Evolutionary conservation across 805 yeast genomes (phyloP), one percentile per base, ranked within the genome.

Genomic region (Saturnispora bothae): DNA sequence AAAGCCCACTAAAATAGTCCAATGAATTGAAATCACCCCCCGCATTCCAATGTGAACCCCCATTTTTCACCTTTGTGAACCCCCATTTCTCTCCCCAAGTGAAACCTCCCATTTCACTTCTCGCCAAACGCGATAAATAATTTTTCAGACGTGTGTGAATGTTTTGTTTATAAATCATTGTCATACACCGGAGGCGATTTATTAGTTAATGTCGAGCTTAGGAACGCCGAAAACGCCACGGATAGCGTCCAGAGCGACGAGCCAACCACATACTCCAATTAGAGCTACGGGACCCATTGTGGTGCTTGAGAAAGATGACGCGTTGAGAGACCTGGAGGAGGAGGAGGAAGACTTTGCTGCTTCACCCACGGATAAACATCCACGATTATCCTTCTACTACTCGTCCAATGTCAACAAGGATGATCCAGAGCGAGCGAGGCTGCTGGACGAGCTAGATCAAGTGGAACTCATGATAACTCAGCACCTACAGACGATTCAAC

Each of bases 381-480:
- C 50, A 13, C 48, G 61, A 39, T 40, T 49, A 21, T 56, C 61
- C 10, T 56, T 56, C 37, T 53, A 51, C 34, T 56, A 48, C 41
- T 53, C 59, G 10, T 53, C 40, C 5, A 39, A 40, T n/a, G 31
- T 38, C 4, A 31, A 25, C 2, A 39, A 30, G 14, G 32, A 31
- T 4, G 43, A 47, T 28, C 39, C 47, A 4, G 38, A 31, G 7
- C 31, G 31, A 25, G 44, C 43, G 22, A 22, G 20, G 10, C 26
- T 49, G 26, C 41, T 54, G 20, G 57, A 57, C 27, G 61, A 73
- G 54, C 57, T 78, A 50, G 94, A 84, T 50, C 65, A 73, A 48
- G 56, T 83, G 31, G 94, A 85, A 50, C 94, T 82, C 54, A 81
- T 78, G 51, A 81, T 83, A 30, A 83, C 94, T 0, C 56, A 80